A percentile compares a stretch with the other conserved stretches of the same genome.
These are phyloP conservation scores for Clonostachys chloroleuca DNA, from an alignment of 2,329 filamentous ascomycete species.

Conservation along the genomic window DNA sequence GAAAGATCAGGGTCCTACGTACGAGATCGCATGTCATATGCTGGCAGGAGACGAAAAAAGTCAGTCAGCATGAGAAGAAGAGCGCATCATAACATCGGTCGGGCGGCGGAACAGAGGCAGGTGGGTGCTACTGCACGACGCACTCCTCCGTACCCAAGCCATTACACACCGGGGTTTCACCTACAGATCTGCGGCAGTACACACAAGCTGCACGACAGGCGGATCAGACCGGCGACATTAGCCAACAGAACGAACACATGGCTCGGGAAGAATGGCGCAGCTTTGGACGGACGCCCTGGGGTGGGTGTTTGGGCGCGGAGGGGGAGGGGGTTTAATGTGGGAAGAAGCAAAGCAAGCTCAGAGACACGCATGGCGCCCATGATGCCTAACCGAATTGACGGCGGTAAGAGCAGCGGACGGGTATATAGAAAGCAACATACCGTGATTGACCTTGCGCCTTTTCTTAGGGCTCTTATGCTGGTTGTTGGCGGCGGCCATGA, in stretches of 20 bases:
- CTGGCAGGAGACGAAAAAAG: constrained; percentile 30
- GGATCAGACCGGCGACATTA: constrained; percentile 1
- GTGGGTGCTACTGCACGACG: not conserved
- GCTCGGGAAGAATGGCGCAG: not conserved
- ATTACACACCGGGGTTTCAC: constrained; percentile 26
- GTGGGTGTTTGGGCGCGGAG: constrained; percentile 9
- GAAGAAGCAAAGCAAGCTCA: not conserved
- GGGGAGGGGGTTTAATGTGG: not conserved
- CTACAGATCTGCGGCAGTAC: constrained; percentile 87
- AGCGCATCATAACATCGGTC: not conserved
- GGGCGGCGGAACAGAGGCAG: not conserved
- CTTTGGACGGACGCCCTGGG: constrained; percentile 3
- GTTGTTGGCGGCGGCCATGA: constrained; percentile 1
- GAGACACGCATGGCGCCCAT: not conserved
- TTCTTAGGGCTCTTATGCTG: constrained; percentile 66
- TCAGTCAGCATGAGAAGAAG: constrained; percentile 1
- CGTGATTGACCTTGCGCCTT: constrained; percentile 85
- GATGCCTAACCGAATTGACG: not conserved
- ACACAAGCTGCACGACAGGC: constrained; percentile 61
- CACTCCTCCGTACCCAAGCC: not conserved
- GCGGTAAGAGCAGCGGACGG: constrained; percentile 12
- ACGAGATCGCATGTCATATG: constrained; percentile 93
- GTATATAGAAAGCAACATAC: constrained; percentile 41
- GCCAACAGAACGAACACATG: constrained; percentile 8
- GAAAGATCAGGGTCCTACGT: constrained; percentile 36